A percentile compares a stretch with the other conserved stretches of the same genome.
Conservation (phyloP, 768 basidiomycete genomes). For the Neoboletus subvelutipes region DNA sequence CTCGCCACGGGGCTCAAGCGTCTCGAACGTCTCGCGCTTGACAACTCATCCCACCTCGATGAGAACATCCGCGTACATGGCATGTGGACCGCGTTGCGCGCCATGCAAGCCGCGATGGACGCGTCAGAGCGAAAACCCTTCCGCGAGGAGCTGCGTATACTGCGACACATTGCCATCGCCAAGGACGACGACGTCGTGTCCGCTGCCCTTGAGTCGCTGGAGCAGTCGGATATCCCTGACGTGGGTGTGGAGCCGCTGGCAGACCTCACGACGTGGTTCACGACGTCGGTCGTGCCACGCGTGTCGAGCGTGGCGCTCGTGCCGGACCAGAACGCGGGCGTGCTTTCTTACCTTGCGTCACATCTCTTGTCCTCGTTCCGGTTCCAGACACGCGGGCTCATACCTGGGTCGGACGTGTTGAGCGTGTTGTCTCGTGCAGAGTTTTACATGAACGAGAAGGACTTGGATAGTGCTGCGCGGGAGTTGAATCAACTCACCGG, state of each 20-base stretch:
- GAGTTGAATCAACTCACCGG: slow-evolving; percentile 91
- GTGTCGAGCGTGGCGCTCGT: slow-evolving; percentile 90
- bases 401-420: slow-evolving; percentile 75
- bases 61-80: slow-evolving; percentile 91
- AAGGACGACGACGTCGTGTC: slow-evolving; percentile 68
- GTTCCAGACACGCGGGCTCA: slow-evolving; percentile 76
- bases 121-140: slow-evolving; percentile 76
- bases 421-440: slow-evolving; percentile 88
- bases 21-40: slow-evolving; percentile 86
- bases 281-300: slow-evolving; percentile 75
- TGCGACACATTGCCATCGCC: slow-evolving; percentile 70
- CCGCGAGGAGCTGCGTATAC: slow-evolving; percentile 82
- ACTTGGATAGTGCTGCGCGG: slow-evolving; percentile 76
- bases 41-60: slow-evolving; percentile 88
- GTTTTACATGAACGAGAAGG: slow-evolving; percentile 87
- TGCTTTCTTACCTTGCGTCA: slow-evolving; percentile 86
- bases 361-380: slow-evolving; percentile 68
- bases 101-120: slow-evolving; percentile 65
- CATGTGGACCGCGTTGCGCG: slow-evolving; percentile 90
- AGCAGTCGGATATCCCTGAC: slow-evolving; percentile 71
- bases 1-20: slow-evolving; percentile 88
- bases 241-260: slow-evolving; percentile 85
- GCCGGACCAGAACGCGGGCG: slow-evolving; percentile 85
- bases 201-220: slow-evolving; percentile 67
- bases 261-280: slow-evolving; percentile 90